phyloP scores from a whole-genome alignment of 352 stramenopile genomes.

The Globisporangium paroecandrum region DNA sequence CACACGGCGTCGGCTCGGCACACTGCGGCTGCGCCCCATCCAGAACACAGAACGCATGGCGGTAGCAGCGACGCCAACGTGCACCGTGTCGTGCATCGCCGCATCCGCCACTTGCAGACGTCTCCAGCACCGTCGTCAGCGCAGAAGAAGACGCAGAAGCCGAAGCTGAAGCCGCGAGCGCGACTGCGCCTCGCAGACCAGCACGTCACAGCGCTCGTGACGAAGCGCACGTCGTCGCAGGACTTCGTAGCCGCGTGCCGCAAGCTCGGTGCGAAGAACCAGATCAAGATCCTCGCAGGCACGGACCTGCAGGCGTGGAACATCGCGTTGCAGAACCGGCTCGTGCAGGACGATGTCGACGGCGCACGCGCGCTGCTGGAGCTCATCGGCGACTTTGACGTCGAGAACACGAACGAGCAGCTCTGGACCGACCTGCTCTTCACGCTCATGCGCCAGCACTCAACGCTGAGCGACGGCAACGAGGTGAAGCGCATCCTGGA shows the following conservation, averaged over 20 bases:
- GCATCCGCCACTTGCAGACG: conserved; percentile 9
- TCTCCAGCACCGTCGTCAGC: not conserved
- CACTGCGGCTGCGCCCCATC: not conserved
- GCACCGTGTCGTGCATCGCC: not conserved
- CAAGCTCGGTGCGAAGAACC: conserved; percentile 33
- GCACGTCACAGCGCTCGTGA: conserved; percentile 37
- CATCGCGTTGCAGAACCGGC: conserved; percentile 48
- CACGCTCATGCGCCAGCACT: conserved; percentile 54
- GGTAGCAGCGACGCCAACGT: not conserved
- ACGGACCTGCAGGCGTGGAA: conserved; percentile 61
- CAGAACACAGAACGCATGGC: not conserved
- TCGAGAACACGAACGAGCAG: conserved; percentile 47
- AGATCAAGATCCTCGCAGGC: conserved; percentile 37
- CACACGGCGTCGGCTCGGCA: conserved; percentile 5
- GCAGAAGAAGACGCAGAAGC: conserved; percentile 16
- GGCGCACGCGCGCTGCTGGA: conserved; percentile 48
- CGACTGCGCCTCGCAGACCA: conserved; percentile 29
- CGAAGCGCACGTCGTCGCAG: conserved; percentile 22
- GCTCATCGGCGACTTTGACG: conserved; percentile 39
- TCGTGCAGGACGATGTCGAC: conserved; percentile 39
- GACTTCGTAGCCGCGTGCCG: conserved; percentile 36
- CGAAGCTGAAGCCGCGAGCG: conserved; percentile 5
- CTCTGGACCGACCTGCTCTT: conserved; percentile 77
- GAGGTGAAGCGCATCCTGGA: conserved; percentile 36
- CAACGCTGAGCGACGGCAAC: conserved; percentile 23